Evolutionary conservation across 176 grass and related monocot genomes (phyloP).

Genomic region (Carex parvula): DNA sequence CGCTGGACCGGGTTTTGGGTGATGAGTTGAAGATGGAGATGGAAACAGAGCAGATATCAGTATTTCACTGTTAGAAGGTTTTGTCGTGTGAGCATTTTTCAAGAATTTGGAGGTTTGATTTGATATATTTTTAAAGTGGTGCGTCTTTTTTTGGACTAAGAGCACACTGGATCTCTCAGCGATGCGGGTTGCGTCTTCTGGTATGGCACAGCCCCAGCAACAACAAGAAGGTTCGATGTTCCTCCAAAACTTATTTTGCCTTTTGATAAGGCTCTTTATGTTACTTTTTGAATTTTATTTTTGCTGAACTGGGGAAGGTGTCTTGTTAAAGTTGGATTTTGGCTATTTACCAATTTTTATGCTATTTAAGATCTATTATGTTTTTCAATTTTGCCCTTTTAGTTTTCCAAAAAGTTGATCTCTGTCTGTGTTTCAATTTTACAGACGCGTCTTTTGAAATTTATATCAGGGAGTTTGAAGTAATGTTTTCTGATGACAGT

Average conservation of each 20-base stretch:
- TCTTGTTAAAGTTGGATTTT: neutral
- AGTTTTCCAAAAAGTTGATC: neutral
- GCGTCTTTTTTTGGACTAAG: neutral
- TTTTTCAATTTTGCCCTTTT: conserved; percentile 9
- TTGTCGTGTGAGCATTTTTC: neutral
- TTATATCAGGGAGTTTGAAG: neutral
- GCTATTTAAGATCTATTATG: neutral
- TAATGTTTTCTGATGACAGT: neutral
- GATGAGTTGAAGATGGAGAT: conserved; percentile 3
- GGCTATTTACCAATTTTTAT: neutral
- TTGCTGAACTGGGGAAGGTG: neutral
- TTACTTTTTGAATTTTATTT: neutral
- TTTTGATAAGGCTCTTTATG: neutral
- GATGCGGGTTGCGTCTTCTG: conserved; percentile 23
- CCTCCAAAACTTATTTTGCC: neutral
- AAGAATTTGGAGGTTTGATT: conserved; percentile 22
- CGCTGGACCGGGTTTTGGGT: conserved; percentile 52
- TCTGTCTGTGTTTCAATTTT: neutral
- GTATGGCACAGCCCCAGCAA: conserved; percentile 13
- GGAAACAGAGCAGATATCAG: neutral
- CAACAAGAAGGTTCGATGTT: conserved; percentile 21
- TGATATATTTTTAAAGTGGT: conserved; percentile 7
- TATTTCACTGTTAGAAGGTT: neutral
- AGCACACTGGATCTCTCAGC: conserved; percentile 20
- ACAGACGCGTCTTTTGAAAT: neutral